Conservation (phyloP, 345 rosid species). For the Linum trigynum region DNA sequence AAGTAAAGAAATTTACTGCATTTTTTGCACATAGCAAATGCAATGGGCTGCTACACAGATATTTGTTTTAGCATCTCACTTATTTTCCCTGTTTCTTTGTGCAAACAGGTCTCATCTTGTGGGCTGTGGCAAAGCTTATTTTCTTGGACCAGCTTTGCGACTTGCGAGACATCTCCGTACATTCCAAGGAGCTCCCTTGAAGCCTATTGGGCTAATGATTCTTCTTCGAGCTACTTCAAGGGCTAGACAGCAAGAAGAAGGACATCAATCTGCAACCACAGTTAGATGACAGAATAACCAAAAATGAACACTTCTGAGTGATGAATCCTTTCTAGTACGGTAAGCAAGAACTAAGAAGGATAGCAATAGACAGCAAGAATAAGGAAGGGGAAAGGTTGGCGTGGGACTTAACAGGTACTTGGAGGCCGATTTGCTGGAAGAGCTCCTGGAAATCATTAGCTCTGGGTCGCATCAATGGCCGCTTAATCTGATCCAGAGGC, state of each 20-base stretch:
- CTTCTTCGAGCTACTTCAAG: constrained; percentile 46
- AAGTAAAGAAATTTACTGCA: constrained; percentile 32
- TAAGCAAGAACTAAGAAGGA: too few relatives aligned
- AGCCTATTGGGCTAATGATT: constrained; percentile 35
- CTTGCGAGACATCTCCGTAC: constrained; percentile 78
- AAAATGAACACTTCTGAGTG: too few relatives aligned
- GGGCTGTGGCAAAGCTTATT: constrained; percentile 81
- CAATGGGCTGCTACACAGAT: too few relatives aligned
- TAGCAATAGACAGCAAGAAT: too few relatives aligned
- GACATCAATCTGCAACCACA: constrained; percentile 79
- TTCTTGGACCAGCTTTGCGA: constrained; percentile 96
- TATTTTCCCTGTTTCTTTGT: background rate
- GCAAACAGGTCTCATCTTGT: constrained; percentile 42
- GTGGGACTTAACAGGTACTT: constrained; percentile 54
- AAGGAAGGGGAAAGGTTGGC: too few relatives aligned
- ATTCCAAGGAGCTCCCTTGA: too few relatives aligned
- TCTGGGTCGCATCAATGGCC: constrained; percentile 81
- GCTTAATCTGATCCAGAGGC: constrained; percentile 62
- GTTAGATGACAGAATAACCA: background rate
- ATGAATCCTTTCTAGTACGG: too few relatives aligned
- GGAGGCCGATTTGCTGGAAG: constrained; percentile 67
- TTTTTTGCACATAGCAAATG: background rate
- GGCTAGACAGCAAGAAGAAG: constrained; percentile 51
- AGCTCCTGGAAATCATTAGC: constrained; percentile 80
- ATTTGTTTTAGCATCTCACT: too few relatives aligned